A percentile compares a stretch with the other conserved stretches of the same genome.
Conservation (phyloP, 495 filamentous ascomycete species). For the Neurospora sp. region DNA sequence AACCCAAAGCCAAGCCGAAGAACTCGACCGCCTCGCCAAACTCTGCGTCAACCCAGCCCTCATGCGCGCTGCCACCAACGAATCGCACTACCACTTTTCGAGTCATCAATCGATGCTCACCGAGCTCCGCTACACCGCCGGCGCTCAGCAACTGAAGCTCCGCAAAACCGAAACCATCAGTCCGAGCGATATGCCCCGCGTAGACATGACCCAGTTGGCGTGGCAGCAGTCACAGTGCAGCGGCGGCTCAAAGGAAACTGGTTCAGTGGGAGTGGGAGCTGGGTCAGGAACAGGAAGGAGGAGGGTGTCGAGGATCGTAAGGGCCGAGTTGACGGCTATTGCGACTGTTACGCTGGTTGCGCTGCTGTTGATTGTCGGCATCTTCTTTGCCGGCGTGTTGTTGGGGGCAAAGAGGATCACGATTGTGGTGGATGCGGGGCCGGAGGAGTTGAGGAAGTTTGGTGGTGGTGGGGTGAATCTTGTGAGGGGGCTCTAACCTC, state of each 20-base stretch:
- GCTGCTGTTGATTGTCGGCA: not conserved
- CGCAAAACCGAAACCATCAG: not conserved
- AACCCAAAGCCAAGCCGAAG: not conserved
- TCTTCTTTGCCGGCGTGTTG: constrained; percentile 4
- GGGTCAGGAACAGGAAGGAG: not conserved
- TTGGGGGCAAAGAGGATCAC: constrained; percentile 3
- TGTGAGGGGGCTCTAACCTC: not conserved
- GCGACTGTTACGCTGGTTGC: not conserved
- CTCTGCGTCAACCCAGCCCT: not conserved
- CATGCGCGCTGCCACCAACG: not conserved
- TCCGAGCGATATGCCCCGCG: not conserved
- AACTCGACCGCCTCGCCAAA: not conserved
- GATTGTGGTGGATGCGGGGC: not conserved
- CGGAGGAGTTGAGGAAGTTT: not conserved
- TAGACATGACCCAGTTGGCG: not conserved
- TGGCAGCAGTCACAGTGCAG: not conserved
- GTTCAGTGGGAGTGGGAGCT: not conserved
- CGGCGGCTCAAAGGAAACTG: not conserved
- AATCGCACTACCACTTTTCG: not conserved
- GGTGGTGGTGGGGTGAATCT: not conserved
- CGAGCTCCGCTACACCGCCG: not conserved
- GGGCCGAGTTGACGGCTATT: constrained; percentile 1
- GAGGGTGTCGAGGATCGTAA: not conserved
- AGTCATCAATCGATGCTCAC: not conserved
- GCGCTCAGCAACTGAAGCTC: not conserved